Conservation (phyloP, 1,284 basidiomycete genomes). For the Waitea zeae region DNA sequence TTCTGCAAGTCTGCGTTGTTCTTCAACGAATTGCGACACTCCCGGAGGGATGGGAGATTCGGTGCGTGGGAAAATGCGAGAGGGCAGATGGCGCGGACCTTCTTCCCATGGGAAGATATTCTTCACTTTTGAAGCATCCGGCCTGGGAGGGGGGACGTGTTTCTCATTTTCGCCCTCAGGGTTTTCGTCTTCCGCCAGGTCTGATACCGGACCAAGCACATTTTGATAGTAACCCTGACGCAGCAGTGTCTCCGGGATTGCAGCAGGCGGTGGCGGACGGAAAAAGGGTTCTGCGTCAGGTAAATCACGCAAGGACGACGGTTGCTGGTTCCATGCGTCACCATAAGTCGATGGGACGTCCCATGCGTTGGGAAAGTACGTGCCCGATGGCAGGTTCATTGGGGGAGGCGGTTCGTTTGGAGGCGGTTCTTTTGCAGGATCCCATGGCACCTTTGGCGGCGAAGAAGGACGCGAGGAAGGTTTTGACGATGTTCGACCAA, state of each 20-base stretch:
- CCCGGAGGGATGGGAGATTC: too few species aligned
- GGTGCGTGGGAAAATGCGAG: conserved; percentile 75
- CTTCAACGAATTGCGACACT: too few species aligned
- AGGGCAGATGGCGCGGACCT: conserved; percentile 40
- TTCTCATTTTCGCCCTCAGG: too few species aligned
- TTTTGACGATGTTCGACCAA: conserved; percentile 11
- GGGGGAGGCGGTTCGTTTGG: conserved; percentile 34
- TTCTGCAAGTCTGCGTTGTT: too few species aligned
- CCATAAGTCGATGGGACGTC: conserved; percentile 31
- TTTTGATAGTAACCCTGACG: conserved; percentile 46
- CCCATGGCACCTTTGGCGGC: conserved; percentile 51
- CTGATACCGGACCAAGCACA: too few species aligned
- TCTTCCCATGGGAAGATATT: conserved; percentile 92
- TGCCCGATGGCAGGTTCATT: conserved; percentile 41
- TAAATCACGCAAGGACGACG: too few species aligned
- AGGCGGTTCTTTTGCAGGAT: conserved; percentile 56
- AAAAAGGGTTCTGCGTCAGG: conserved; percentile 35
- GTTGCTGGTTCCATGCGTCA: too few species aligned
- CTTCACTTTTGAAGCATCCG: conserved; percentile 59
- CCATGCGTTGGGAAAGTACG: conserved; percentile 64
- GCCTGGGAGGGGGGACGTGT: conserved; percentile 22
- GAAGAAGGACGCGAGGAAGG: conserved; percentile 25
- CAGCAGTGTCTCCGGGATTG: conserved; percentile 42
- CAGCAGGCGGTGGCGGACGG: conserved; percentile 31
- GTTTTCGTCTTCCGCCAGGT: too few species aligned